Base-by-base conservation (phyloP, 805 yeast species). In the Priceomyces medius region DNA sequence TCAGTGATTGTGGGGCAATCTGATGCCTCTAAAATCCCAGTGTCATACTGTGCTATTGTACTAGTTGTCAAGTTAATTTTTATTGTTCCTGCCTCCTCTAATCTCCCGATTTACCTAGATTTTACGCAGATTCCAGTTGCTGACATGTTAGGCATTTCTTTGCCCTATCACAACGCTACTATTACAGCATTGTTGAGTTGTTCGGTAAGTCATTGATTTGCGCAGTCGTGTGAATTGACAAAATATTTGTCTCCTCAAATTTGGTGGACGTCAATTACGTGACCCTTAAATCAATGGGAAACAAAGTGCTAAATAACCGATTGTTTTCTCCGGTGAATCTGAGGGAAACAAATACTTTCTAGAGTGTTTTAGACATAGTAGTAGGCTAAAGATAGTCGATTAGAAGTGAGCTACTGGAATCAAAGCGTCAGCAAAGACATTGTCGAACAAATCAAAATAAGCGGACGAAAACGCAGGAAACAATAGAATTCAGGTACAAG, bases 201-300 rank as follows among this genome's bases (percentile, higher is more conserved):
- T 26, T 26, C 14, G 14, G 14, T 26, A 26, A 14, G 35, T 32
- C 21, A 20, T 20, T 32, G 35, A 19, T 32, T 32, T 32, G 7
- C 14, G 10, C 4, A 20, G 38, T 35, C 21, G 38, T 35, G 38
- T 14, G 14, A 7, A 17, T 21, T 35, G 38, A 24, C 29, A 10
- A 24, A 16, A 32, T 32, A 17, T 35, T 21, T 14, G 29, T 35
- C 38, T 23, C 38, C 38, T 35, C 38, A 35, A 21, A 21, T 35
- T 24, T 35, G 24, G 12, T 17, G 29, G 17, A 21, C 27, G 28
- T 24, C 38, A 24, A 35, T 35, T 35, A 35, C 38, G 38, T 35
- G 38, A 35, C 38, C 38, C 38, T 35, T 35, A 17, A n/a, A 14
- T 31, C 34, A 31, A 17, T 31, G 20, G 21, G 14, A 26, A 8